Evolutionary conservation across 2,329 filamentous ascomycete species (phyloP), one percentile per base, ranked within the genome.

Genomic region (Talaromyces sp.): DNA sequence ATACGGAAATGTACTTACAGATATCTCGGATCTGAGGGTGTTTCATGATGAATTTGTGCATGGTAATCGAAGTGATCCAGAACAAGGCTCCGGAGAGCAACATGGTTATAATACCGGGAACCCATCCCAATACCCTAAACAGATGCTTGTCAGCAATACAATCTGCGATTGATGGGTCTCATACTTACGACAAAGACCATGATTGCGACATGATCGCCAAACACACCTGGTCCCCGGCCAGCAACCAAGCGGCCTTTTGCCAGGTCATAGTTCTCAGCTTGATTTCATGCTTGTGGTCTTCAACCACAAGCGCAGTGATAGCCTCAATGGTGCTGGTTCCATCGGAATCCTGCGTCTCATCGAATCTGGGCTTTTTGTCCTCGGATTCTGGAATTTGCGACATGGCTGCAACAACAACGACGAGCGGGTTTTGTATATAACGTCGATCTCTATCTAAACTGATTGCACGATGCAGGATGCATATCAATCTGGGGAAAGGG

Each of bases 31-130:
- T 83, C 41, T 83, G 78, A 11, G 81, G 81, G 63, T 83, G 67
- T 67, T 82, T 83, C 81, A 84, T 83, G 73, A 84, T 83, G 70
- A 76, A 84, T 63, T 80, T 79, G 73, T 82, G 80, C 81, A 84
- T 83, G 22, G 82, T 83, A 35, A 83, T 78, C 11, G 79, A 82
- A 11, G 82, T 84, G 63, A 83, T 79, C 78, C 78, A 83, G 74
- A 84, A 83, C 3, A 84, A 70, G 4, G 78, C 68, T 33, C 80
- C 80, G 11, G 79, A 77, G 6, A 78, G 68, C 13, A 83, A 66
- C 80, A 83, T 83, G 41, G 79, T 81, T 64, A 82, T 77, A 47
- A 82, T 78, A 6, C 80, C 79, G 2, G 80, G 79, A 22, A 81
- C 79, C 79, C 80, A 82, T 58, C 80, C 80, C 8, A 82, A 69